Conservation (phyloP, 768 basidiomycete genomes). For the Grammothele lineata region DNA sequence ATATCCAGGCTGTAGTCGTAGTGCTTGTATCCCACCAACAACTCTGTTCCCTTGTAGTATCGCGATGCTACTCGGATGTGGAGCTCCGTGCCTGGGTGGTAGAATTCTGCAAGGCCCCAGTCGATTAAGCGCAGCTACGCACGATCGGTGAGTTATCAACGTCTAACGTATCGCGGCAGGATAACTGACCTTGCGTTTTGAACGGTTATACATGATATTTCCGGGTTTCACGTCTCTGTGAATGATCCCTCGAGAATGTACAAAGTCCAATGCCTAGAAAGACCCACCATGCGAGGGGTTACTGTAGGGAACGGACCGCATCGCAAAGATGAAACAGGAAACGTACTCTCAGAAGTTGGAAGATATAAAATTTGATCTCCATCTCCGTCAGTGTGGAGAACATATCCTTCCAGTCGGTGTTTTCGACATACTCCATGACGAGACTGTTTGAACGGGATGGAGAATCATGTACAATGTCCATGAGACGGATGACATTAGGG, state of each 20-base stretch:
- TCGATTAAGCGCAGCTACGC: constrained; percentile 88
- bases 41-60: constrained; percentile 97
- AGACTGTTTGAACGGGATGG: constrained; percentile 94
- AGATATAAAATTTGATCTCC: constrained; percentile 95
- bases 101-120: constrained; percentile 99
- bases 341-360: constrained; percentile 84
- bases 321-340: not conserved
- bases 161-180: no score
- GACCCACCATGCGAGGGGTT: not conserved
- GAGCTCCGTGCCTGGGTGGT: constrained; percentile 95
- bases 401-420: constrained; percentile 92
- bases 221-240: constrained; percentile 98
- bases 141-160: not conserved
- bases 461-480: constrained; percentile 94
- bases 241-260: constrained; percentile 98
- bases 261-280: constrained; percentile 86
- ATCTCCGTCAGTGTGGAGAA: constrained; percentile 92
- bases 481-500: constrained; percentile 86
- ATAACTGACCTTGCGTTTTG: constrained; percentile 80
- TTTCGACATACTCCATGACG: constrained; percentile 95
- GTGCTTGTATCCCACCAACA: constrained; percentile 94
- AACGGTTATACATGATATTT: constrained; percentile 99
- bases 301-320: no score
- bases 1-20: constrained; percentile 97
- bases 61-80: constrained; percentile 95